phyloP scores from a whole-genome alignment of 305 asterid genomes.

The Salvia sclarea region DNA sequence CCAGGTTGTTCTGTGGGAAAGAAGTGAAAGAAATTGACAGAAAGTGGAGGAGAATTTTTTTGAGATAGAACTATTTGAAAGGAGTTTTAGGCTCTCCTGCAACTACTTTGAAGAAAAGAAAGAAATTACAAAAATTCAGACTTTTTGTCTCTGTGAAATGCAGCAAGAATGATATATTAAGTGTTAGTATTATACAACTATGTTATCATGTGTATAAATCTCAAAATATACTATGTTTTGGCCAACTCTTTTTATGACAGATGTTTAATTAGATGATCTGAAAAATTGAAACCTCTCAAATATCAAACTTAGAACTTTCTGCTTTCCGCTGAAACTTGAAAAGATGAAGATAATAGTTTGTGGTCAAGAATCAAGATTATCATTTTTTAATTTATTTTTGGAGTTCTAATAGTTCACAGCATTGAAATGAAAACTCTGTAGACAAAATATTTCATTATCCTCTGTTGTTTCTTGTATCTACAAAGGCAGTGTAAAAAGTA shows the following conservation, averaged over 20 bases:
- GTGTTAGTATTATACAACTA: background rate
- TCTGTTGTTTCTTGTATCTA: background rate
- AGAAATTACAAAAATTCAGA: background rate
- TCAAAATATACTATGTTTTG: background rate
- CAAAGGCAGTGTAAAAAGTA: background rate
- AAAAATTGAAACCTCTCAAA: background rate
- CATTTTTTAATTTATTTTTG: too few species aligned
- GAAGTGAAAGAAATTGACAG: constrained; percentile 28
- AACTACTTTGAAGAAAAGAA: background rate
- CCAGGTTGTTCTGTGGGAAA: constrained; percentile 47
- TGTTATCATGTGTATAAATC: background rate
- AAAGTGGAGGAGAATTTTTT: background rate
- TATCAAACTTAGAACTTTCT: too few species aligned
- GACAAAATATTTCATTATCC: background rate
- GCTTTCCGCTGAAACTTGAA: too few species aligned
- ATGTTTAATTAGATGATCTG: background rate
- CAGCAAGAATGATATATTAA: background rate
- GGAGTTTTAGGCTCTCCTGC: background rate
- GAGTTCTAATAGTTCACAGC: background rate
- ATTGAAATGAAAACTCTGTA: background rate
- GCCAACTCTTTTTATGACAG: background rate
- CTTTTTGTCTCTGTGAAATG: background rate
- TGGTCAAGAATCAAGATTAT: too few species aligned
- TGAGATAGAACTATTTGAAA: background rate
- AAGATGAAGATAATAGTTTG: background rate